These are phyloP conservation scores for Colletotrichum sp. DNA, from an alignment of 2,329 filamentous ascomycete species.

Conservation along the genomic window DNA sequence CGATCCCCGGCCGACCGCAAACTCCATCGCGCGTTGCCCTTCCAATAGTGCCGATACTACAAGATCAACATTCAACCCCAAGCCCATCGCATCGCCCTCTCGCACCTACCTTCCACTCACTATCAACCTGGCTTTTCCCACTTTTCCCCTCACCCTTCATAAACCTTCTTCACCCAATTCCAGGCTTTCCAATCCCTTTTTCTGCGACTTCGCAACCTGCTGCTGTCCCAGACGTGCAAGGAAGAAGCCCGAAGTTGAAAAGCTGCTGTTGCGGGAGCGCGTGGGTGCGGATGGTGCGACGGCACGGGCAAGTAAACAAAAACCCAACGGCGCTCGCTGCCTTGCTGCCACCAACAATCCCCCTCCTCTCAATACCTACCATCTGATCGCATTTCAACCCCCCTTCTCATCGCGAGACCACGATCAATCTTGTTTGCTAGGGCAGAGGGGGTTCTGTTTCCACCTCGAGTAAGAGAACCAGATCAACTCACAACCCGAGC, in stretches of 20 bases:
- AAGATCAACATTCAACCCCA: conserved; percentile 8
- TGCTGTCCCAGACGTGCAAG: neutral
- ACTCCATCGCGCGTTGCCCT: conserved; percentile 12
- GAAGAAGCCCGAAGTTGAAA: conserved; percentile 9
- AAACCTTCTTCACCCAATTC: neutral
- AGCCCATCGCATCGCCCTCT: neutral
- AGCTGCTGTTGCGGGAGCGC: neutral
- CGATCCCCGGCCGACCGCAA: neutral
- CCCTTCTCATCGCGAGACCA: neutral
- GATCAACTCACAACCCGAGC: neutral
- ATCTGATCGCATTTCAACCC: neutral
- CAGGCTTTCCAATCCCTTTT: neutral
- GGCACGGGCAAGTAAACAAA: conserved; percentile 14
- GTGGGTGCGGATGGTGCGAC: conserved; percentile 4
- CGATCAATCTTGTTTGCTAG: neutral
- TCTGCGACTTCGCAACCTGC: neutral
- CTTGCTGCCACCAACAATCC: neutral
- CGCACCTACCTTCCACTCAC: neutral
- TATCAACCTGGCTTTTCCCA: neutral
- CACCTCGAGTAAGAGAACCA: neutral
- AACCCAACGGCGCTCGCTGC: neutral
- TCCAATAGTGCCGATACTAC: conserved; percentile 8
- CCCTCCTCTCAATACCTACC: neutral
- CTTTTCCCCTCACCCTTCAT: neutral
- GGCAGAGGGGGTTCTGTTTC: neutral